These are phyloP conservation scores for Xanthoconium stramineum DNA, from an alignment of 768 basidiomycete genomes.

Conservation along the genomic window DNA sequence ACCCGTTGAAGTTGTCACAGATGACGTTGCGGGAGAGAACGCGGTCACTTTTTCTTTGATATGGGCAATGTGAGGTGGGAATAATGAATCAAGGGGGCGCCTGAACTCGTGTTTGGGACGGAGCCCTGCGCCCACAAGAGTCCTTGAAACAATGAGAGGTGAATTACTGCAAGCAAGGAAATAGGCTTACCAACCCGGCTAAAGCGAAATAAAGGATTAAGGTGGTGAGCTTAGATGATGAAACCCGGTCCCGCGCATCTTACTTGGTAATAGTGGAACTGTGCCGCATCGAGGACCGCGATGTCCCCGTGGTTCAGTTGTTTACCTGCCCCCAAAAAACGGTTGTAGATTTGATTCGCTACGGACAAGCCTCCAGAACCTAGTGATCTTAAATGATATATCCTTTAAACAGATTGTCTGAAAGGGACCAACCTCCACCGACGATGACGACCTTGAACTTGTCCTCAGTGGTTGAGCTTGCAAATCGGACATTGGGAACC, in stretches of 20 bases:
- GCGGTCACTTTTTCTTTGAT: conserved; percentile 66
- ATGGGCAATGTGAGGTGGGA: conserved; percentile 71
- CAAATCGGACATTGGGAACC: conserved; percentile 16
- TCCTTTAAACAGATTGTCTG: neutral
- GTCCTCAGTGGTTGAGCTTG: conserved; percentile 34
- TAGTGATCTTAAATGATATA: conserved; percentile 29
- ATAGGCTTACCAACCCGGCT: conserved; percentile 82
- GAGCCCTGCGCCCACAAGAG: conserved; percentile 89
- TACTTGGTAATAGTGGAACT: conserved; percentile 85
- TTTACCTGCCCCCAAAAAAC: conserved; percentile 70
- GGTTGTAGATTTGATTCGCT: conserved; percentile 84
- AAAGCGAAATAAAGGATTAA: neutral
- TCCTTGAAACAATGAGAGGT: conserved; percentile 48
- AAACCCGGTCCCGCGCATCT: conserved; percentile 2
- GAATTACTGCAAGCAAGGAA: neutral
- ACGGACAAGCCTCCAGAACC: conserved; percentile 80
- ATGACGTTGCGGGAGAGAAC: conserved; percentile 74
- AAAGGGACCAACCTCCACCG: conserved; percentile 65
- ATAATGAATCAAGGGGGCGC: conserved; percentile 61
- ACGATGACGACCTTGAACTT: conserved; percentile 84
- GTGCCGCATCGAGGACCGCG: conserved; percentile 78
- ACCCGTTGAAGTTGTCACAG: conserved; percentile 69
- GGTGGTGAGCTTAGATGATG: neutral
- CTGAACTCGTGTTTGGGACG: conserved; percentile 65
- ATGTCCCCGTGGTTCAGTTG: conserved; percentile 72